Base-by-base conservation (phyloP, 306 rosid genomes). In the Vicia sativa region DNA sequence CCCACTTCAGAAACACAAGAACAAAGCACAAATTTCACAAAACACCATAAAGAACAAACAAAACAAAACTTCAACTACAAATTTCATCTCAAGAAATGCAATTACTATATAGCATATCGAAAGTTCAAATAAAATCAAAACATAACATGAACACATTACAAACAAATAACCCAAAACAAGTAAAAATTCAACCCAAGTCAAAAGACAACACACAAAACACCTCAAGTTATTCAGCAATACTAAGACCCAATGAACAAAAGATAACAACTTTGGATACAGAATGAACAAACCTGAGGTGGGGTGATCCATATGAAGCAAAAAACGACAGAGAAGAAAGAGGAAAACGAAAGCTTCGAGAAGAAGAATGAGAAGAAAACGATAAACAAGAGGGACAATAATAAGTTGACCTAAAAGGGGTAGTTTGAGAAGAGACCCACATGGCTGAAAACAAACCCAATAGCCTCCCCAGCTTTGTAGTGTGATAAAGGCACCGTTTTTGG, bases 341-440 rank as follows among this genome's bases (percentile, higher is more conserved):
- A n/a, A 43, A 52, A 42, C 80, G 39, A 39, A 74, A 62, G 37
- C 66, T 61, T 58, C 75, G 82, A 25, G 84, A 45, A 62, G 66
- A 76, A 56, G 85, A 67, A 28, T 71, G 83, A 42, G 81, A 72
- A 15, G 81, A 72, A 15, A 79, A 55, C 10, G 81, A 77, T 75
- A 87, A 86, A 57, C 70, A 79, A n/a, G 95, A 82, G 16, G 91
- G 85, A 82, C 84, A 82, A 67, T 76, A 70, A 38, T 58, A 58
- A 6, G 64, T 10, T 37, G 91, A 84, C 21, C 89, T 70, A 25
- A 55, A 72, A 62, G 76, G 77, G 71, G 77, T 74, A 23, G 80
- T 79, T 29, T 83, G 91, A 64, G 85, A 54, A 59, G 91, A 83
- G 41, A 87, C 68, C 77, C 91, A 82, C 87, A 86, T 79, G 72